Percentiles rank a stretch among this genome's conserved stretches.
Conservation (phyloP, 139 green algal species). For the Coccomyxa sp. region DNA sequence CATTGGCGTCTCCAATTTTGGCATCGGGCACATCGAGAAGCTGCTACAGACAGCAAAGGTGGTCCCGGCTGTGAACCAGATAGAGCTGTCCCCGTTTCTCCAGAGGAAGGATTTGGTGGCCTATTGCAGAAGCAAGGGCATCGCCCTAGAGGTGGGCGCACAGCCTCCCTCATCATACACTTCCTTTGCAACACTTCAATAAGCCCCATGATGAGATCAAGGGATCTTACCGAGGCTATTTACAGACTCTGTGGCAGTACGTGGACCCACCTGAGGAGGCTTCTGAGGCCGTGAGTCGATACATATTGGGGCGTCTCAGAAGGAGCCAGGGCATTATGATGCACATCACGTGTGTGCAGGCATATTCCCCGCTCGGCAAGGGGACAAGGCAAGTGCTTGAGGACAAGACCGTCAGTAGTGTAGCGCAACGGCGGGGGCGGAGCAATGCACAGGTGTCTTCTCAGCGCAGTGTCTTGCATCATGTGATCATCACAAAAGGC, state of each 20-base stretch:
- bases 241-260: too few species aligned
- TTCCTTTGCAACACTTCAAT: constrained; percentile 1
- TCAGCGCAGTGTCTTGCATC: too few species aligned
- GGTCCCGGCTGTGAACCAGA: constrained; percentile 65
- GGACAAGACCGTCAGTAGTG: not conserved
- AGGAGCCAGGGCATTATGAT: not conserved
- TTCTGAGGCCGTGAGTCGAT: not conserved
- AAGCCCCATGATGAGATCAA: not conserved
- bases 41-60: constrained; percentile 36
- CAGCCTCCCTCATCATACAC: not conserved
- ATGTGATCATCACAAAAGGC: too few species aligned
- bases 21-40: constrained; percentile 53
- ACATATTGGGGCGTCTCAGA: not conserved
- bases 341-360: not conserved
- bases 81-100: constrained; percentile 55
- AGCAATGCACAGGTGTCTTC: too few species aligned
- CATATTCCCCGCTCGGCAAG: constrained; percentile 15
- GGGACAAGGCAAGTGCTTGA: constrained; percentile 20
- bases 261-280: not conserved
- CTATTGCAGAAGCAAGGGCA: constrained; percentile 39
- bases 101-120: constrained; percentile 38
- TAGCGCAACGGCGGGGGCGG: too few species aligned
- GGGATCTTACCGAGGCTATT: too few species aligned
- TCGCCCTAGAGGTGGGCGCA: constrained; percentile 38
- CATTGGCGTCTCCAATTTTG: constrained; percentile 72